These are phyloP conservation scores for Jaltomata sinuosa DNA, from an alignment of 257 asterid genomes.

Conservation along the genomic window DNA sequence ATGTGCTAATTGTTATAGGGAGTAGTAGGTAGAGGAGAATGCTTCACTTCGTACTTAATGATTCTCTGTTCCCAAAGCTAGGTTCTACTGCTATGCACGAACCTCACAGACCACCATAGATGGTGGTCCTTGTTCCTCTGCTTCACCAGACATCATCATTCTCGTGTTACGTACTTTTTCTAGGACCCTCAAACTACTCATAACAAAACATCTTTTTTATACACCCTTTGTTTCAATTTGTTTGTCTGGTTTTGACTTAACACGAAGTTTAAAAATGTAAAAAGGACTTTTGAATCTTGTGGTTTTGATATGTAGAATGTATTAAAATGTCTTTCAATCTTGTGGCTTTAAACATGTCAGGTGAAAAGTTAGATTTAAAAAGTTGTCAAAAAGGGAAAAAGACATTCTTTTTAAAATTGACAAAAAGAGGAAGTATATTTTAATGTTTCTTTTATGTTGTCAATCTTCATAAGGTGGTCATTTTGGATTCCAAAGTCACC, in stretches of 20 bases:
- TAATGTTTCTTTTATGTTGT: not conserved
- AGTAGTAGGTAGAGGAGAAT: conserved; percentile 1
- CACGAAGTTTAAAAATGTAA: no score
- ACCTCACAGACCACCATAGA: conserved; percentile 25
- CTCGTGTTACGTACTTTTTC: conserved; percentile 17
- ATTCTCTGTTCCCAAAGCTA: conserved; percentile 24
- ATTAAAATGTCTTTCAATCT: no score
- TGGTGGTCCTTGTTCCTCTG: conserved; percentile 46
- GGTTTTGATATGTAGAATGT: no score
- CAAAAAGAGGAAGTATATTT: not conserved
- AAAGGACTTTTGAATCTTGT: no score
- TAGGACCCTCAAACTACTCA: conserved; percentile 10
- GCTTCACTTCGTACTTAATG: conserved; percentile 16
- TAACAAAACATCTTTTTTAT: not conserved
- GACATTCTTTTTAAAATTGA: not conserved
- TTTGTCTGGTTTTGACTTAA: not conserved
- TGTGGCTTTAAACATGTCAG: no score
- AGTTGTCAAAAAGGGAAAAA: not conserved
- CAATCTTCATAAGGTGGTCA: not conserved
- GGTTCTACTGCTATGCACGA: conserved; percentile 17
- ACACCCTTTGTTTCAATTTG: not conserved
- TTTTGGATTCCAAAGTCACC: conserved; percentile 13
- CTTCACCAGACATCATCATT: conserved; percentile 32
- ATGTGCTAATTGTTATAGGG: conserved; percentile 29
- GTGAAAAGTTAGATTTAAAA: no score